These are phyloP conservation scores for Trypanosoma rangeli DNA, from an alignment of 208 protist genomes.

Conservation along the genomic window DNA sequence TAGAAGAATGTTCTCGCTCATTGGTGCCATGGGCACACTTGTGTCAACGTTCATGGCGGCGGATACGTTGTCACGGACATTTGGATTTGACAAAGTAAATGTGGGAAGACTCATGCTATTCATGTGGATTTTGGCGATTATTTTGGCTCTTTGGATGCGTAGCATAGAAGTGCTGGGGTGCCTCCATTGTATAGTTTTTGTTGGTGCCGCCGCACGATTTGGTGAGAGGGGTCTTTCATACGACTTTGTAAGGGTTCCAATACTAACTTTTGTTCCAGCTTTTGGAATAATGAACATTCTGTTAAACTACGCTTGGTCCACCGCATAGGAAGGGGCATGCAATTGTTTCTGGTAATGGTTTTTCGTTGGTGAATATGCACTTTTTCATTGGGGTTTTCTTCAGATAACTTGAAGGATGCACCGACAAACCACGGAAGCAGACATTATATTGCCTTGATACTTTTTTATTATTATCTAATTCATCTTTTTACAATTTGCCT, in stretches of 20 bases:
- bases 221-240: slow-evolving; percentile 22
- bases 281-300: slow-evolving; percentile 50
- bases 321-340: background rate
- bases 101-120: slow-evolving; percentile 18
- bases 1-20: slow-evolving; percentile 25
- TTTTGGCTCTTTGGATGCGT: slow-evolving; percentile 14
- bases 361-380: background rate
- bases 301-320: slow-evolving; percentile 20
- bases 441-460: background rate
- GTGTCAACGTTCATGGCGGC: slow-evolving; percentile 72
- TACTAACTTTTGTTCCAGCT: slow-evolving; percentile 45
- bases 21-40: slow-evolving; percentile 42
- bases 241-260: slow-evolving; percentile 58
- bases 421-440: background rate
- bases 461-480: background rate
- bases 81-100: slow-evolving; percentile 7
- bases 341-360: background rate
- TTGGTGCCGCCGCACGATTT: slow-evolving; percentile 9
- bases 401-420: background rate
- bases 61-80: slow-evolving; percentile 52
- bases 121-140: slow-evolving; percentile 21
- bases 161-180: slow-evolving; percentile 23
- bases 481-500: background rate
- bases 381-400: background rate
- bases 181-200: slow-evolving; percentile 22